Evolutionary conservation across 2,329 filamentous ascomycete genomes (phyloP).

Genomic region (Alternaria arbusti): DNA sequence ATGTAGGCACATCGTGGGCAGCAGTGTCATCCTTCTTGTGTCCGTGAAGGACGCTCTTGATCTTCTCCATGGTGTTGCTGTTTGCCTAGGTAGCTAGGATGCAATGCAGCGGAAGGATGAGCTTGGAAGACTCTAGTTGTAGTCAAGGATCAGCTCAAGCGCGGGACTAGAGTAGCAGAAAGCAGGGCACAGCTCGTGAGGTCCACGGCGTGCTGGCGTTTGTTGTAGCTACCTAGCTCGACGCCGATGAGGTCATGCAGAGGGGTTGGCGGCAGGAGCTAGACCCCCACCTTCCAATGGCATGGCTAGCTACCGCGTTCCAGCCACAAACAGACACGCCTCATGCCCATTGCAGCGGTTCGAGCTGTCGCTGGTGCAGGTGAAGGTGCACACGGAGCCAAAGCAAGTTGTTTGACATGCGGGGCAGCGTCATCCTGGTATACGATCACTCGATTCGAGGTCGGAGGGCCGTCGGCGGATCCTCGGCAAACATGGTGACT

Average conservation of each 20-base stretch:
- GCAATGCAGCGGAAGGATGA: slow-evolving; percentile 3
- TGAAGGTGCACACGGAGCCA: not conserved
- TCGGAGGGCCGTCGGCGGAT: not conserved
- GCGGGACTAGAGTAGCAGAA: slow-evolving; percentile 11
- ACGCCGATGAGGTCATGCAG: slow-evolving; percentile 23
- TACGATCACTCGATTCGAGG: slow-evolving; percentile 5
- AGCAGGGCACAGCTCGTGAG: slow-evolving; percentile 31
- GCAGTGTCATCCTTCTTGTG: slow-evolving; percentile 44
- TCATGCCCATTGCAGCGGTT: slow-evolving; percentile 21
- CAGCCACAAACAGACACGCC: slow-evolving; percentile 15
- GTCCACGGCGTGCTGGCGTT: slow-evolving; percentile 21
- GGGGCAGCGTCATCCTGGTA: slow-evolving; percentile 15
- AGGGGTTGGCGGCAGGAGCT: slow-evolving; percentile 23
- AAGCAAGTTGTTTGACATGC: slow-evolving; percentile 6
- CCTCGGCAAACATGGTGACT: not conserved
- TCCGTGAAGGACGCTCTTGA: slow-evolving; percentile 50
- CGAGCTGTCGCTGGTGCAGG: not conserved
- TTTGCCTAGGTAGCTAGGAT: slow-evolving; percentile 6
- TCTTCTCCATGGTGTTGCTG: slow-evolving; percentile 49
- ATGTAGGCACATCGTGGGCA: slow-evolving; percentile 21
- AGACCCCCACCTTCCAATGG: slow-evolving; percentile 26
- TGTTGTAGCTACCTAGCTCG: slow-evolving; percentile 18
- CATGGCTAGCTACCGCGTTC: not conserved
- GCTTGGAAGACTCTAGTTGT: slow-evolving; percentile 5
- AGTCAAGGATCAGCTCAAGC: slow-evolving; percentile 16